Percentiles rank a stretch among this genome's conserved stretches.
phyloP scores from a whole-genome alignment of 2,329 filamentous ascomycete species.

The Penicillium thymicola region DNA sequence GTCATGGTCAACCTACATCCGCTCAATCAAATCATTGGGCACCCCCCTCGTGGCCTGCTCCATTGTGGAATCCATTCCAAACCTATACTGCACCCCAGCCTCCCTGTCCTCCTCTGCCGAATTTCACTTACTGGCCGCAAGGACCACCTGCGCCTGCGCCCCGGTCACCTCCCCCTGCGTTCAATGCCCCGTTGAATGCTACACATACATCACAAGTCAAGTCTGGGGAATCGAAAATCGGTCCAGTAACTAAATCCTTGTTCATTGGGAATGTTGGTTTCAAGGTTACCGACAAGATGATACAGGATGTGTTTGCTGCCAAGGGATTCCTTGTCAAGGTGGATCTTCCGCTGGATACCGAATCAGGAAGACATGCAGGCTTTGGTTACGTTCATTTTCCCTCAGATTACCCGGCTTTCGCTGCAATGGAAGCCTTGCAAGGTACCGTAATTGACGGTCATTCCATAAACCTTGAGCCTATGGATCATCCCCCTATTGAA shows the following conservation, averaged over 20 bases:
- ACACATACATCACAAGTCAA: neutral
- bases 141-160: neutral
- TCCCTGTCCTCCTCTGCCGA: neutral
- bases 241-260: conserved; percentile 23
- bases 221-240: neutral
- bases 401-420: conserved; percentile 34
- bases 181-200: neutral
- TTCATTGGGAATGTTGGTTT: conserved; percentile 43
- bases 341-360: conserved; percentile 33
- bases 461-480: conserved; percentile 41
- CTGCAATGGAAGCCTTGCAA: conserved; percentile 37
- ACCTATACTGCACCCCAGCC: neutral
- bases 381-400: conserved; percentile 42
- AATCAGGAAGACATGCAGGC: conserved; percentile 36
- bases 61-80: conserved; percentile 1
- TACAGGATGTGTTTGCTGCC: conserved; percentile 37
- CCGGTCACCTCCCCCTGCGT: neutral
- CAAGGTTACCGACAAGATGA: conserved; percentile 35
- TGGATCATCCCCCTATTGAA: conserved; percentile 28
- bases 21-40: neutral
- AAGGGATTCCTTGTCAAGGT: conserved; percentile 38
- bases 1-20: neutral
- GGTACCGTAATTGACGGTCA: conserved; percentile 39
- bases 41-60: neutral
- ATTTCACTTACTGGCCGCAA: neutral